Evolutionary conservation across 306 rosid genomes (phyloP).

Genomic region (Vigna mungo): DNA sequence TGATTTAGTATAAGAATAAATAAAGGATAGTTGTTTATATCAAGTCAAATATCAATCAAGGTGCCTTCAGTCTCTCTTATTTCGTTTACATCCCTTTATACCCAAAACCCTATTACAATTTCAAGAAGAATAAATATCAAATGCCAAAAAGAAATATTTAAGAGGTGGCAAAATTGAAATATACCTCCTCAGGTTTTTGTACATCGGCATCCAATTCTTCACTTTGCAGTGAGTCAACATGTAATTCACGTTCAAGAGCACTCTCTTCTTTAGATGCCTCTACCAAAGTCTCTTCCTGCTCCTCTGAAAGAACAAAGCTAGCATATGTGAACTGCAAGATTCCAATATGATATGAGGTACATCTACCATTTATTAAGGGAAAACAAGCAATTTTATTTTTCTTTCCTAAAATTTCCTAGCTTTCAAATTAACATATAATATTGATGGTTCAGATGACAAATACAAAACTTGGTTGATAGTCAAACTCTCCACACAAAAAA

Average conservation of each 20-base stretch:
- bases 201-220: constrained; percentile 53
- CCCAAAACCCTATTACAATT: not conserved
- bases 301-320: constrained; percentile 58
- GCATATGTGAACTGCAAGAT: constrained; percentile 35
- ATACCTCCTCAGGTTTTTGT: constrained; percentile 60
- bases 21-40: not conserved
- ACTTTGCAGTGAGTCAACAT: constrained; percentile 51
- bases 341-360: constrained; percentile 26
- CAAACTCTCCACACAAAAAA: too few relatives aligned
- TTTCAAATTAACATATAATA: too few relatives aligned
- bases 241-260: constrained; percentile 56
- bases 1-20: not conserved
- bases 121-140: constrained; percentile 18
- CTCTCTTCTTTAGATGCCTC: constrained; percentile 60
- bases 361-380: constrained; percentile 6
- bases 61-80: not conserved
- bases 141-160: constrained; percentile 26
- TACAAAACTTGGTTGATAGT: too few relatives aligned
- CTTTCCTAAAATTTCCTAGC: constrained; percentile 30
- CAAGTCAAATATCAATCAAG: not conserved
- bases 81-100: not conserved
- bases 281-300: constrained; percentile 56
- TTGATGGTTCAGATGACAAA: too few relatives aligned
- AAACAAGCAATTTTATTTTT: constrained; percentile 8
- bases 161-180: constrained; percentile 30